Percentiles rank a stretch among this genome's conserved stretches.
These are phyloP conservation scores for Tanacetum coccineum DNA, from an alignment of 129 eudicot species.

Conservation along the genomic window DNA sequence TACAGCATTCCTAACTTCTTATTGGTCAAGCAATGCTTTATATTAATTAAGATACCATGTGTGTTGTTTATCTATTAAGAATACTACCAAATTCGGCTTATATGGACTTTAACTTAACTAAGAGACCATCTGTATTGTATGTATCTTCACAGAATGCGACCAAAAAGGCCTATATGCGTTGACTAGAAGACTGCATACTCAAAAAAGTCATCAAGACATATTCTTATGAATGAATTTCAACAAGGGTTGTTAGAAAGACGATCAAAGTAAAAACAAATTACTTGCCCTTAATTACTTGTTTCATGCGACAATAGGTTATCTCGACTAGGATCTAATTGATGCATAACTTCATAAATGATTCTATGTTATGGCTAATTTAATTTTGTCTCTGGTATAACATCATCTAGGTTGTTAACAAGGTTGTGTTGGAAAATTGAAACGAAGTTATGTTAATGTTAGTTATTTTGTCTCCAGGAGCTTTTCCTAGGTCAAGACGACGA, in stretches of 20 bases:
- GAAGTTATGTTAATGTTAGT: neutral
- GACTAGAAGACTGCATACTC: constrained; percentile 3
- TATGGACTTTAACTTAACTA: neutral
- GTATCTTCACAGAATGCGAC: neutral
- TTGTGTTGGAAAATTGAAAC: neutral
- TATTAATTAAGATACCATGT: neutral
- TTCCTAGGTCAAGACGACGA: constrained; percentile 72
- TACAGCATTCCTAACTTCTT: neutral
- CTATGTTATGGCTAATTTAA: neutral
- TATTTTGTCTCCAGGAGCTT: constrained; percentile 43
- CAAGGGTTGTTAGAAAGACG: neutral
- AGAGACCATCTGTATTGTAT: constrained; percentile 4
- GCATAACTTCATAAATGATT: neutral
- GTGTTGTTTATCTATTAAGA: constrained; percentile 10
- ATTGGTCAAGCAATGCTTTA: constrained; percentile 2
- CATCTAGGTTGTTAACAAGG: neutral
- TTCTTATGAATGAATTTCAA: neutral
- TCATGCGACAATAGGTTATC: neutral
- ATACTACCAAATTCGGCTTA: neutral
- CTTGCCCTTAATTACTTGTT: neutral
- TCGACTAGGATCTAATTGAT: neutral
- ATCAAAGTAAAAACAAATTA: neutral
- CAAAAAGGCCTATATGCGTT: neutral
- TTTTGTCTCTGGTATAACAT: neutral
- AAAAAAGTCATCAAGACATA: neutral